phyloP scores from a whole-genome alignment of 2,329 filamentous ascomycete genomes.

The Cercospora brassicicola region DNA sequence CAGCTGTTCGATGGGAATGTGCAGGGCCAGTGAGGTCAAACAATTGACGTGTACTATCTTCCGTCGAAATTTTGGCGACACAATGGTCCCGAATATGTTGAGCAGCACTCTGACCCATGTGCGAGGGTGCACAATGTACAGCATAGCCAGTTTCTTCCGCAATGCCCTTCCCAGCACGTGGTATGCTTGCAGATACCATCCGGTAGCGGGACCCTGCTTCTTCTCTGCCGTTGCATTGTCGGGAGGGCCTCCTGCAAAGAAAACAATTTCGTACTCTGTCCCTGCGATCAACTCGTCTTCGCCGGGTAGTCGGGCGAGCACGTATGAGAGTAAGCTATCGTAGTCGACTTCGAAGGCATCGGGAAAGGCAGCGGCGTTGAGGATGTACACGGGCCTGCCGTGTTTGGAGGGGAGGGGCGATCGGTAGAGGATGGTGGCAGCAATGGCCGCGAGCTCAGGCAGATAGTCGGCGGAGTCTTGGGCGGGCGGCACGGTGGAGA shows the following conservation, averaged over 20 bases:
- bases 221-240: conserved; percentile 47
- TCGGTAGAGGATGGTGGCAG: conserved; percentile 56
- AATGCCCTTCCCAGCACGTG: conserved; percentile 56
- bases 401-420: conserved; percentile 53
- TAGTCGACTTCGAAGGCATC: conserved; percentile 57
- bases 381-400: conserved; percentile 54
- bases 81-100: conserved; percentile 58
- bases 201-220: conserved; percentile 53
- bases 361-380: conserved; percentile 59
- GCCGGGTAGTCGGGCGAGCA: conserved; percentile 55
- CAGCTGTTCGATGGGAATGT: conserved; percentile 55
- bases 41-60: conserved; percentile 59
- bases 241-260: conserved; percentile 57
- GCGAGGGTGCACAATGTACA: conserved; percentile 60
- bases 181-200: conserved; percentile 60
- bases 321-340: conserved; percentile 56
- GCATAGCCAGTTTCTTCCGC: conserved; percentile 56
- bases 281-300: conserved; percentile 57
- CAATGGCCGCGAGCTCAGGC: conserved; percentile 49
- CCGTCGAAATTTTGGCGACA: conserved; percentile 58
- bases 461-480: conserved; percentile 51
- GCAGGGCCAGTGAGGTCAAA: conserved; percentile 51
- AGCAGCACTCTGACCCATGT: conserved; percentile 58
- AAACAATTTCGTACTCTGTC: conserved; percentile 57
- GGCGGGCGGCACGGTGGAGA: conserved; percentile 50